Evolutionary conservation across 1,139 yeast genomes (phyloP).

Genomic region (Hansenula sp.): DNA sequence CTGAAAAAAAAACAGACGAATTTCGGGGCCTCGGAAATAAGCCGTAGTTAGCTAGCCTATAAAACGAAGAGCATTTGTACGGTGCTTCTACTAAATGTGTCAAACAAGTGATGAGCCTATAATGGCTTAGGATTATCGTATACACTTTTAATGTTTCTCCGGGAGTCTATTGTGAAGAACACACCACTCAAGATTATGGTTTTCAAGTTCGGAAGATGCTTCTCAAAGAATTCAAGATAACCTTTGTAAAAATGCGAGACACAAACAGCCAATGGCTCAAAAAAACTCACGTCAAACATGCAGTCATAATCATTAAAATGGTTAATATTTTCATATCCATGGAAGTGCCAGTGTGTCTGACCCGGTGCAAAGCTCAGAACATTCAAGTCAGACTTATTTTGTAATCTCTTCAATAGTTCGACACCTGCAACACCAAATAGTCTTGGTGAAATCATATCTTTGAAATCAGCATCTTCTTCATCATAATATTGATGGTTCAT

Average conservation of each 20-base stretch:
- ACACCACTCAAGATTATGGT: constrained; percentile 3
- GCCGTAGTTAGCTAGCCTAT: background rate
- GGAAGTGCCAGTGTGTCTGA: constrained; percentile 33
- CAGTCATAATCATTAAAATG: constrained; percentile 31
- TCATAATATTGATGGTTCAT: constrained; percentile 61
- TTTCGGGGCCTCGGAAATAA: background rate
- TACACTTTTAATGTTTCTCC: background rate
- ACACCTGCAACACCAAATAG: constrained; percentile 50
- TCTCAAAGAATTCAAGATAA: constrained; percentile 1
- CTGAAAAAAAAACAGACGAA: background rate
- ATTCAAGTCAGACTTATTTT: constrained; percentile 20
- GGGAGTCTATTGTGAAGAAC: background rate
- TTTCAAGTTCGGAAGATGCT: constrained; percentile 5
- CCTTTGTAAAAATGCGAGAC: constrained; percentile 33
- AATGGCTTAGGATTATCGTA: constrained; percentile 3
- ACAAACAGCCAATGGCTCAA: constrained; percentile 17
- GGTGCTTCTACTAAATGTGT: background rate
- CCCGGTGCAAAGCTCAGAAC: constrained; percentile 24
- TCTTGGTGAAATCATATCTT: constrained; percentile 57
- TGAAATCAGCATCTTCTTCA: constrained; percentile 37
- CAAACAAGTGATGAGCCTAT: background rate
- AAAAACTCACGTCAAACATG: constrained; percentile 25
- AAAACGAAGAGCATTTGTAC: background rate
- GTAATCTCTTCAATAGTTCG: constrained; percentile 32
- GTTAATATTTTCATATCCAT: constrained; percentile 28